A percentile compares a stretch with the other conserved stretches of the same genome.
Evolutionary conservation across 2,329 filamentous ascomycete genomes (phyloP).

Genomic region (Didymella pinodella): DNA sequence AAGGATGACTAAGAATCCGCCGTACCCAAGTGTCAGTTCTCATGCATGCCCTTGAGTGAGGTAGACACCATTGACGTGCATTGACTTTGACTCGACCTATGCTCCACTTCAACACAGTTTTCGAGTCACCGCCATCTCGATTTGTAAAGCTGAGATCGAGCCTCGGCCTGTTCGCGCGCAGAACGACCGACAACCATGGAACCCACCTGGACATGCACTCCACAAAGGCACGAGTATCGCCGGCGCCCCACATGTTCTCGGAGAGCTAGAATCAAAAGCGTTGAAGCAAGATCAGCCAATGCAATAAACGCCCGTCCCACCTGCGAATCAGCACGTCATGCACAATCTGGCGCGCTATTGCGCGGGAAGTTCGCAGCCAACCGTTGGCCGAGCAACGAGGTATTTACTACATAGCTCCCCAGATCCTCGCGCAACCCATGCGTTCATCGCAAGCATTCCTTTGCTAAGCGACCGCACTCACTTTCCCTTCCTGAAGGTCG

Average conservation of each 20-base stretch:
- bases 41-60: neutral
- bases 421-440: conserved; percentile 42
- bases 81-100: too few species aligned
- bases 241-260: conserved; percentile 22
- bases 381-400: conserved; percentile 20
- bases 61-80: too few species aligned
- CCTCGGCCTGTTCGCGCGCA: conserved; percentile 17
- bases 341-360: conserved; percentile 6
- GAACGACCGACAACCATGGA: conserved; percentile 16
- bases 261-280: conserved; percentile 17
- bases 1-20: conserved; percentile 28
- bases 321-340: conserved; percentile 23
- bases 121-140: conserved; percentile 9
- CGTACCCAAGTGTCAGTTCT: neutral
- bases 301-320: conserved; percentile 19
- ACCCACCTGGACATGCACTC: conserved; percentile 16
- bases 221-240: conserved; percentile 19
- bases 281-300: conserved; percentile 14
- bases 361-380: conserved; percentile 13
- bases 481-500: conserved; percentile 39
- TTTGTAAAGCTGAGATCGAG: conserved; percentile 22
- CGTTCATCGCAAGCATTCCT: conserved; percentile 46
- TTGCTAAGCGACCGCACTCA: conserved; percentile 41
- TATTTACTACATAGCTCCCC: conserved; percentile 42
- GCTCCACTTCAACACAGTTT: neutral